phyloP scores from a whole-genome alignment of 345 rosid species.

The Citrus mangshanensis region DNA sequence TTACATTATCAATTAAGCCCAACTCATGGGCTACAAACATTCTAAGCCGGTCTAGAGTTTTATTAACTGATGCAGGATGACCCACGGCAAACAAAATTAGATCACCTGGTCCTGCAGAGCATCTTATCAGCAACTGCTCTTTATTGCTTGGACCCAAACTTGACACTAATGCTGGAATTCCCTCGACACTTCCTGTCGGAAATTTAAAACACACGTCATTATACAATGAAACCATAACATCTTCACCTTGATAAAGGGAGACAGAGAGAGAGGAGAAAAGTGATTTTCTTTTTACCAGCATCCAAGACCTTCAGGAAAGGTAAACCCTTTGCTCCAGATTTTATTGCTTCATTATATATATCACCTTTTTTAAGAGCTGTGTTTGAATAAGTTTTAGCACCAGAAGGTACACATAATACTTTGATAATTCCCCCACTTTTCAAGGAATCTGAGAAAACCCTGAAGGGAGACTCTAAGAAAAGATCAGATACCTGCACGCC shows the following conservation, averaged over 20 bases:
- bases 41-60: slow-evolving; percentile 79
- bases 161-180: slow-evolving; percentile 70
- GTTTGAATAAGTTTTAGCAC: slow-evolving; percentile 72
- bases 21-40: slow-evolving; percentile 61
- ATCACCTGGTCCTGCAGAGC: slow-evolving; percentile 79
- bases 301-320: slow-evolving; percentile 90
- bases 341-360: slow-evolving; percentile 71
- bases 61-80: slow-evolving; percentile 62
- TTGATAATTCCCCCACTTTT: slow-evolving; percentile 73
- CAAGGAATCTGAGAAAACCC: slow-evolving; percentile 69
- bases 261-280: slow-evolving; percentile 6
- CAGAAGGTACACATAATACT: slow-evolving; percentile 72
- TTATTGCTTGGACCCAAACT: slow-evolving; percentile 54
- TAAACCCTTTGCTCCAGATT: slow-evolving; percentile 94
- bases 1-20: slow-evolving; percentile 77
- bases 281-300: slow-evolving; percentile 50
- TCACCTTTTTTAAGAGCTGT: slow-evolving; percentile 95
- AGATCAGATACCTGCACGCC: slow-evolving; percentile 76
- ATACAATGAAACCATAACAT: slow-evolving; percentile 3
- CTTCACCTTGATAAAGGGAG: slow-evolving; percentile 1
- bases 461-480: slow-evolving; percentile 66
- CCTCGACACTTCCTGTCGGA: slow-evolving; percentile 60
- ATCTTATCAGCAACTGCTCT: slow-evolving; percentile 48
- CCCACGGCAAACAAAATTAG: slow-evolving; percentile 93
- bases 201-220: neutral